phyloP scores from a whole-genome alignment of 495 filamentous ascomycete species.

The Aspergillus asperescens region DNA sequence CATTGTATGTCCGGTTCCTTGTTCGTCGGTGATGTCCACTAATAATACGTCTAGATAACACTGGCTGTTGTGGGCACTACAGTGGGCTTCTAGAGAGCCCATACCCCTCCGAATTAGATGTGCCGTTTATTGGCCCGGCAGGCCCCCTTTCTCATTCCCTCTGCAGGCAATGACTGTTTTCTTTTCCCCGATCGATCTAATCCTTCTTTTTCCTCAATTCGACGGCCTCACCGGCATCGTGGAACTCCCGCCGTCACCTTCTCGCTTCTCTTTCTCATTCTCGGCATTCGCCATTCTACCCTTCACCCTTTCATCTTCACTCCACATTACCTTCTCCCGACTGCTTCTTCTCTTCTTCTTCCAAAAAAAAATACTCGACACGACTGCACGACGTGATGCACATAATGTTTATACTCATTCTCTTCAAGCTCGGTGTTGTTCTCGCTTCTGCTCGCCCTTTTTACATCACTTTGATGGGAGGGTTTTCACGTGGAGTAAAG shows the following conservation, averaged over 20 bases:
- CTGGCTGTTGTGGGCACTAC: slow-evolving; percentile 55
- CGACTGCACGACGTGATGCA: slow-evolving; percentile 36
- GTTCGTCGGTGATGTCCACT: neutral
- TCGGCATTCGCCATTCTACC: neutral
- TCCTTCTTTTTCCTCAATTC: slow-evolving; percentile 9
- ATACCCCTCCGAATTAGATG: neutral
- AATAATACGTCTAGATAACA: slow-evolving; percentile 40
- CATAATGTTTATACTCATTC: slow-evolving; percentile 22
- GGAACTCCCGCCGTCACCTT: neutral
- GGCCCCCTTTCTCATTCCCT: neutral
- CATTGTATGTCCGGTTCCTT: slow-evolving; percentile 50
- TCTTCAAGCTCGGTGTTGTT: slow-evolving; percentile 16
- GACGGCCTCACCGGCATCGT: slow-evolving; percentile 2
- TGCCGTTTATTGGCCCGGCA: neutral
- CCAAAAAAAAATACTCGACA: slow-evolving; percentile 21
- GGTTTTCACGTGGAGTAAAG: slow-evolving; percentile 7
- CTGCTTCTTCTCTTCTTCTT: slow-evolving; percentile 2
- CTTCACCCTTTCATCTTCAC: slow-evolving; percentile 13
- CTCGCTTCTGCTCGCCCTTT: slow-evolving; percentile 9
- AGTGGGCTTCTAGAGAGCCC: slow-evolving; percentile 32
- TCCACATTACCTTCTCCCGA: slow-evolving; percentile 15
- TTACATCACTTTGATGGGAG: neutral
- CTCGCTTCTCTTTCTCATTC: neutral
- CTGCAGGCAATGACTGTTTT: slow-evolving; percentile 11
- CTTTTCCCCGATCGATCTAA: slow-evolving; percentile 7